A percentile compares a stretch with the other conserved stretches of the same genome.
phyloP scores from a whole-genome alignment of 805 yeast genomes.

The Isabelozyma heimii region DNA sequence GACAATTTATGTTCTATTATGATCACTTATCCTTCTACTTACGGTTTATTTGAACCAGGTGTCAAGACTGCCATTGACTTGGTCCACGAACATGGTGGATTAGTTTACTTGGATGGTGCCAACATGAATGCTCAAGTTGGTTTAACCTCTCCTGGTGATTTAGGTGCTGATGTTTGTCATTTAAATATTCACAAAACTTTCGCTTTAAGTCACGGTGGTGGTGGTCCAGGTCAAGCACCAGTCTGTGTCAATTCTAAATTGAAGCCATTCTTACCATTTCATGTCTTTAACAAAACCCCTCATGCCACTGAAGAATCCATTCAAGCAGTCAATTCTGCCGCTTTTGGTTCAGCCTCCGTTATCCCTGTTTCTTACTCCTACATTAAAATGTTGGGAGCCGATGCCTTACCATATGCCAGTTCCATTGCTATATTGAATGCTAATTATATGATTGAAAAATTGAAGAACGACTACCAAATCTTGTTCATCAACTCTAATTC shows the following conservation, averaged over 20 bases:
- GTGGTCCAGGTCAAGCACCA: slow-evolving; percentile 99
- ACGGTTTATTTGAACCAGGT: slow-evolving; percentile 93
- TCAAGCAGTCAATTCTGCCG: slow-evolving; percentile 84
- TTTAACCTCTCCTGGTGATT: slow-evolving; percentile 92
- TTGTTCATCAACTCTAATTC: slow-evolving; percentile 60
- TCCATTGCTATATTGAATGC: slow-evolving; percentile 92
- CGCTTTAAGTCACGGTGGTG: slow-evolving; percentile 98
- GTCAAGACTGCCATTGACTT: slow-evolving; percentile 81
- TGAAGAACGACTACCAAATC: slow-evolving; percentile 69
- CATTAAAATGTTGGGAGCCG: slow-evolving; percentile 89
- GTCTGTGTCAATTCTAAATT: slow-evolving; percentile 87
- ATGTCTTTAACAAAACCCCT: slow-evolving; percentile 58
- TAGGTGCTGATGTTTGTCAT: slow-evolving; percentile 98
- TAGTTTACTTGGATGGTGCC: slow-evolving; percentile 97
- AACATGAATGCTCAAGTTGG: slow-evolving; percentile 99
- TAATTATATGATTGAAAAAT: slow-evolving; percentile 85
- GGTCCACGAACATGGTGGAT: slow-evolving; percentile 86
- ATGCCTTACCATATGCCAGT: slow-evolving; percentile 82
- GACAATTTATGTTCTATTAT: slow-evolving; percentile 81
- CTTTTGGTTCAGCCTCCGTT: slow-evolving; percentile 93
- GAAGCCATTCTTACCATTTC: slow-evolving; percentile 78
- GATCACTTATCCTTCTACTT: slow-evolving; percentile 98
- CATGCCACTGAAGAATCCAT: slow-evolving; percentile 51
- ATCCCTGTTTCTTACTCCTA: slow-evolving; percentile 93
- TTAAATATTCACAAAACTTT: slow-evolving; percentile 95